These are phyloP conservation scores for Alternaria ventricosa DNA, from an alignment of 2,329 filamentous ascomycete genomes.

Conservation along the genomic window DNA sequence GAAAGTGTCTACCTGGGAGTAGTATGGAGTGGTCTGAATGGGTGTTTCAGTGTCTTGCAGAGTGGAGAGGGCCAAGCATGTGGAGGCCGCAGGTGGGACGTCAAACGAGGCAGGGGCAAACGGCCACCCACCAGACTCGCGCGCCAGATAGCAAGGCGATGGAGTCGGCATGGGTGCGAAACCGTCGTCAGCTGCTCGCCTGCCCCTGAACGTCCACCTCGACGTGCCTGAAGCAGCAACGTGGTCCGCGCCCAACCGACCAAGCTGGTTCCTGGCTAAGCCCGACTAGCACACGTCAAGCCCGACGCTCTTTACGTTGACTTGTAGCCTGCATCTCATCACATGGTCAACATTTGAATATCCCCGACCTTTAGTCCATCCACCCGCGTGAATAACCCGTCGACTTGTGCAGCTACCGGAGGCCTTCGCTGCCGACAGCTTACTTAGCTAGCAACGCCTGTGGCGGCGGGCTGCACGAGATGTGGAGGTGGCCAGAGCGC, in stretches of 20 bases:
- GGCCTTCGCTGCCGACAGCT: not conserved
- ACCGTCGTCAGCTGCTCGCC: constrained; percentile 19
- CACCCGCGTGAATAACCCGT: not conserved
- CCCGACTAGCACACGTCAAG: constrained; percentile 4
- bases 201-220: constrained; percentile 12
- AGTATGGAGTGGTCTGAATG: not conserved
- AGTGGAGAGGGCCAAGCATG: not conserved
- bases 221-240: constrained; percentile 6
- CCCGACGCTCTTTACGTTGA: not conserved
- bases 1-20: not conserved
- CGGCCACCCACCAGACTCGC: not conserved
- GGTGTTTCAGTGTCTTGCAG: not conserved
- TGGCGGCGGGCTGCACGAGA: not conserved
- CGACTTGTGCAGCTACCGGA: not conserved
- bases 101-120: constrained; percentile 3
- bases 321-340: not conserved
- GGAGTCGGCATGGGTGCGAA: constrained; percentile 3
- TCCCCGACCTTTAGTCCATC: not conserved
- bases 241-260: constrained; percentile 9
- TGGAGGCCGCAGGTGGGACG: constrained; percentile 1
- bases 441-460: not conserved
- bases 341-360: not conserved
- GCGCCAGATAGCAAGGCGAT: not conserved
- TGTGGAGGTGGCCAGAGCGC: not conserved
- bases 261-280: constrained; percentile 18